Conservation (phyloP, 495 filamentous ascomycete genomes). For the Aspergillus ellipticus region DNA sequence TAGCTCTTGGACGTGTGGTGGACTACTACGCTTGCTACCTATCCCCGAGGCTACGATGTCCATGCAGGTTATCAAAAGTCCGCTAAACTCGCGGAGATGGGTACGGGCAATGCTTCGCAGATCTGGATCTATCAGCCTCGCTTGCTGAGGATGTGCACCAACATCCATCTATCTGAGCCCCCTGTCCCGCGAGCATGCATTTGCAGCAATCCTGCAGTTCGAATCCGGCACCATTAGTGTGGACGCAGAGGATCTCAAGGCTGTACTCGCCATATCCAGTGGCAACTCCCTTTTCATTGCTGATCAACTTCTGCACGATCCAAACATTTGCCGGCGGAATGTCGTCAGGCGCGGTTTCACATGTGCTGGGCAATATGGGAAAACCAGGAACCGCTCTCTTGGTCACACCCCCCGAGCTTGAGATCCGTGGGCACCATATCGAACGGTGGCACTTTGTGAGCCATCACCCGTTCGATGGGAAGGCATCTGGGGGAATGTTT, state of each 20-base stretch:
- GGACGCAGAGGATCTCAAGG: background rate
- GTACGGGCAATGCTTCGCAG: background rate
- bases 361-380: conserved; percentile 7
- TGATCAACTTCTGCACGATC: conserved; percentile 1
- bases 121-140: background rate
- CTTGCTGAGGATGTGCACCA: background rate
- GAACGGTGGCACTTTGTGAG: conserved; percentile 7
- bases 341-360: background rate
- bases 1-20: conserved; percentile 1
- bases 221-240: conserved; percentile 2
- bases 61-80: background rate
- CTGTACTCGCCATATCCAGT: conserved; percentile 4
- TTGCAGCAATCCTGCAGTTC: conserved; percentile 7
- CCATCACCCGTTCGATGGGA: conserved; percentile 10
- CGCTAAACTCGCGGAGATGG: background rate
- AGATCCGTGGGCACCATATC: background rate
- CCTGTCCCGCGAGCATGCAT: background rate
- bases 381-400: conserved; percentile 10
- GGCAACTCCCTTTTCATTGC: conserved; percentile 13
- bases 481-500: background rate
- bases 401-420: conserved; percentile 1
- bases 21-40: conserved; percentile 4
- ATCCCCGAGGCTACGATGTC: conserved; percentile 3
- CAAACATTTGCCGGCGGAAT: background rate
- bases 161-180: background rate